phyloP scores from a whole-genome alignment of 805 yeast genomes.

The Kodamaea neixiangensis region DNA sequence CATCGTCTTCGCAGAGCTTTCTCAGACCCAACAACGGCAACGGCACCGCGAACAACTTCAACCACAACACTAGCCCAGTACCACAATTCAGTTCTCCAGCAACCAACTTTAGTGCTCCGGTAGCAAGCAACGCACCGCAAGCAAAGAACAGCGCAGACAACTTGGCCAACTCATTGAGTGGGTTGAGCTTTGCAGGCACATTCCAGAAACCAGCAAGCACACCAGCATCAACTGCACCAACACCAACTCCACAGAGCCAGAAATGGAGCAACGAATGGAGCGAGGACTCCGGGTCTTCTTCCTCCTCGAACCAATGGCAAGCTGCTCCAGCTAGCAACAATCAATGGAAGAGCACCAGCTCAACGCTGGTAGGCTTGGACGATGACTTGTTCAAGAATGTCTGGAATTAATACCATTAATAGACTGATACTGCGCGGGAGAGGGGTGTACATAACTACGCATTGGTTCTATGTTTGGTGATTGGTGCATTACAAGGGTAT shows the following conservation, averaged over 20 bases:
- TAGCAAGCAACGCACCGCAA: background rate
- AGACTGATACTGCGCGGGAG: background rate
- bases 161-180: constrained; percentile 22
- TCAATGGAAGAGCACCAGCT: background rate
- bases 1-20: constrained; percentile 46
- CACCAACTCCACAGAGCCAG: constrained; percentile 9
- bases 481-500: background rate
- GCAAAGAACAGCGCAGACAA: constrained; percentile 8
- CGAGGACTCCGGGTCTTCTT: constrained; percentile 18
- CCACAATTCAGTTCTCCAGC: constrained; percentile 4
- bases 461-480: background rate
- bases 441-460: background rate
- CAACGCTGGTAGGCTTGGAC: constrained; percentile 35
- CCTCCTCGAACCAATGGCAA: constrained; percentile 9
- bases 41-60: constrained; percentile 11
- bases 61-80: constrained; percentile 1
- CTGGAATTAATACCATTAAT: constrained; percentile 46
- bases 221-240: constrained; percentile 5
- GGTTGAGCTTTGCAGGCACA: constrained; percentile 20
- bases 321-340: constrained; percentile 13
- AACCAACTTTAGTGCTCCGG: constrained; percentile 5
- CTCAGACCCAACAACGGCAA: constrained; percentile 19
- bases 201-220: constrained; percentile 3
- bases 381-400: constrained; percentile 72
- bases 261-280: constrained; percentile 40